A percentile compares a stretch with the other conserved stretches of the same genome.
These are phyloP conservation scores for Tilletia horrida DNA, from an alignment of 1,284 basidiomycete species.

Conservation along the genomic window DNA sequence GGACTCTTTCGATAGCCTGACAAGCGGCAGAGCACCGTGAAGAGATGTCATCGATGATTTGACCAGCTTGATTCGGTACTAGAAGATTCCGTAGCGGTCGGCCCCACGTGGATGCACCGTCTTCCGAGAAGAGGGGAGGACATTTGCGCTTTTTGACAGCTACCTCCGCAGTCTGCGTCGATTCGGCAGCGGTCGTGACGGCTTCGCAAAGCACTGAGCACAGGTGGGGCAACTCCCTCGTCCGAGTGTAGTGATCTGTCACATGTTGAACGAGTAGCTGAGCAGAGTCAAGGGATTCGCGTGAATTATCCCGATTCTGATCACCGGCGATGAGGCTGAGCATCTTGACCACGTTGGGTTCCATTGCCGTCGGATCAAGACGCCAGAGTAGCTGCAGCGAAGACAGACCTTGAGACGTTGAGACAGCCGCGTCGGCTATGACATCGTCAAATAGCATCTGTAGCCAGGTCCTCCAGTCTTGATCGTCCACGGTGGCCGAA, in stretches of 20 bases:
- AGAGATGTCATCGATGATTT: no score
- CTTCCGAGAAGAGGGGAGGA: background rate
- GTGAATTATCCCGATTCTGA: no score
- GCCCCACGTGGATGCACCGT: background rate
- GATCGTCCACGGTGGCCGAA: background rate
- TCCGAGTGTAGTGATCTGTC: background rate
- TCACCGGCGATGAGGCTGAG: conserved; percentile 2
- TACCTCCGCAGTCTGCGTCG: background rate
- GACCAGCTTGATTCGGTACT: background rate
- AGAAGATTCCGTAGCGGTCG: background rate
- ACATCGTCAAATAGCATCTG: background rate
- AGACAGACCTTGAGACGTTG: background rate
- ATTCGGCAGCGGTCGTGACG: background rate
- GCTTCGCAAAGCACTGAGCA: conserved; percentile 10
- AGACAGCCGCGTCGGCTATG: background rate
- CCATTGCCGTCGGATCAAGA: conserved; percentile 2
- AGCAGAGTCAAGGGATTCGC: no score
- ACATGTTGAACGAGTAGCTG: background rate
- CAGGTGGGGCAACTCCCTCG: conserved; percentile 1
- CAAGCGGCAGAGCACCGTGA: no score
- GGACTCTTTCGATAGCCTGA: no score
- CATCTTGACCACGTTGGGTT: background rate
- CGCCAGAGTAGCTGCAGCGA: conserved; percentile 10
- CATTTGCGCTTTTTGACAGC: no score
- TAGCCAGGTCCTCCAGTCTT: background rate